phyloP scores from a whole-genome alignment of 441 rosid species.

The Francoa sonchifolia region DNA sequence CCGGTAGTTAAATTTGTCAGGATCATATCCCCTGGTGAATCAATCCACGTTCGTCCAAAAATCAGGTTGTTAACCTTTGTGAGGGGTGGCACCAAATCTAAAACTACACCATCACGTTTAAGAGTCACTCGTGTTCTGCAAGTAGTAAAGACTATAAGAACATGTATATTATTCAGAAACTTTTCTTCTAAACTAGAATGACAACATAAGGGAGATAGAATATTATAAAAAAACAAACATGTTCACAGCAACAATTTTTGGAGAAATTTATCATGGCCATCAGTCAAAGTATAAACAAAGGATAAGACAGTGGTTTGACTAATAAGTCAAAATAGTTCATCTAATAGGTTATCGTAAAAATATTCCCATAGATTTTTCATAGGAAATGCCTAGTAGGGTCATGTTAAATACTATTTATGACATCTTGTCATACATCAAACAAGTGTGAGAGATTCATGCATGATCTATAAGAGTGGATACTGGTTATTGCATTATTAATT shows the following conservation, averaged over 20 bases:
- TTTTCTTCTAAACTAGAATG: no score
- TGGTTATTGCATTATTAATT: no score
- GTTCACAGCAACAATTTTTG: neutral
- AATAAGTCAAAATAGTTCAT: neutral
- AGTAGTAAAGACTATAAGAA: slow-evolving; percentile 2
- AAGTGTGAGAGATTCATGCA: no score
- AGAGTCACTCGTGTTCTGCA: slow-evolving; percentile 82
- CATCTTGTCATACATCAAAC: no score
- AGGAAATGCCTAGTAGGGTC: no score
- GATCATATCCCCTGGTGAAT: slow-evolving; percentile 90
- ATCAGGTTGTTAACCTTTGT: slow-evolving; percentile 89
- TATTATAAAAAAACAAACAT: no score
- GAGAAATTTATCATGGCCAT: no score
- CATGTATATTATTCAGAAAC: neutral
- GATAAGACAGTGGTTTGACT: neutral
- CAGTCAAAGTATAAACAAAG: neutral
- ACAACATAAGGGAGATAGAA: no score
- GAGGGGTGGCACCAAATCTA: slow-evolving; percentile 89
- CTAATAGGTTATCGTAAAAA: no score
- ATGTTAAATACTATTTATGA: no score
- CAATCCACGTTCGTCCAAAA: slow-evolving; percentile 96
- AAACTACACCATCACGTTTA: slow-evolving; percentile 78
- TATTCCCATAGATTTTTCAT: no score
- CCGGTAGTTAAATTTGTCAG: slow-evolving; percentile 84
- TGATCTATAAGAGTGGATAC: no score